Percentiles rank a stretch among this genome's conserved stretches.
Conservation (phyloP, 345 rosid species). For the Dipteronia sinensis region DNA sequence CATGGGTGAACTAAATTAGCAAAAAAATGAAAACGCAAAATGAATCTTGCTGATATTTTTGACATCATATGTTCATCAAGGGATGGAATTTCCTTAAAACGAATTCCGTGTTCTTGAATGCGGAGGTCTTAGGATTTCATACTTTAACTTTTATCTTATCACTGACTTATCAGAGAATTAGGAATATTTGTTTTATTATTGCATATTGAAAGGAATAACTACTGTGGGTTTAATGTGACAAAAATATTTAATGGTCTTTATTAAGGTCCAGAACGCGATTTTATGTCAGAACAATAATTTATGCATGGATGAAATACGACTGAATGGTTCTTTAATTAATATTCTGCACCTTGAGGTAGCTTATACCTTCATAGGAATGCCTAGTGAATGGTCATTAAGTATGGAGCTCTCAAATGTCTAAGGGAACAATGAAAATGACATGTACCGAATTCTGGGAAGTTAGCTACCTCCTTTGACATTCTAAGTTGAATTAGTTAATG, state of each 20-base stretch:
- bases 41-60: background rate
- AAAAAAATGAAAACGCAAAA: background rate
- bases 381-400: background rate
- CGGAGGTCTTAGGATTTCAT: background rate
- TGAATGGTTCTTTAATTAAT: background rate
- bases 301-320: background rate
- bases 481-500: slow-evolving; percentile 2
- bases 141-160: background rate
- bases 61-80: background rate
- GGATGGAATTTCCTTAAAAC: background rate
- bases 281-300: background rate
- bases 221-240: background rate
- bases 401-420: background rate
- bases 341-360: background rate
- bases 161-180: background rate
- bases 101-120: background rate
- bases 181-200: background rate
- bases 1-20: background rate
- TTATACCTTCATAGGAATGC: background rate
- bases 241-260: background rate
- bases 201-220: background rate
- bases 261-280: background rate
- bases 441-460: background rate
- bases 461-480: background rate
- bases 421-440: background rate